A percentile compares a stretch with the other conserved stretches of the same genome.
Evolutionary conservation across 345 rosid genomes (phyloP).

Genomic region (Citrus unshiu): DNA sequence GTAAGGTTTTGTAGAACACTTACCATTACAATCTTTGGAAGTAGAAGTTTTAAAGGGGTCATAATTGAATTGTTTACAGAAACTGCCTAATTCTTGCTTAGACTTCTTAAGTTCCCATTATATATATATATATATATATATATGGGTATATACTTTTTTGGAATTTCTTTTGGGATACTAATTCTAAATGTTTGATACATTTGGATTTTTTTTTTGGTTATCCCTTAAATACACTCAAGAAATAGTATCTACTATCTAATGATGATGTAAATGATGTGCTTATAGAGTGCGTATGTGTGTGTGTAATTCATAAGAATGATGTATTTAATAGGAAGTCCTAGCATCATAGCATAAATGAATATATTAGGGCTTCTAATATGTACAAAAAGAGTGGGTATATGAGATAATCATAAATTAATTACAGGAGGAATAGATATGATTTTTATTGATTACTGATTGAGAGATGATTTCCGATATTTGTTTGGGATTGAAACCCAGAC

Average conservation of each 20-base stretch:
- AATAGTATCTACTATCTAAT: background rate
- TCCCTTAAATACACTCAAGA: background rate
- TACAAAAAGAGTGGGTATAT: background rate
- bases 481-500: background rate
- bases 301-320: background rate
- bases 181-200: background rate
- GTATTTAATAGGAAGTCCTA: background rate
- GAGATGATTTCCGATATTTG: background rate
- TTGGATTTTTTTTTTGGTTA: background rate
- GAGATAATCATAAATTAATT: background rate
- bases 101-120: too few relatives aligned
- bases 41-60: too few relatives aligned
- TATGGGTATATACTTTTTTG: too few relatives aligned
- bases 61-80: too few relatives aligned
- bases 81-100: too few relatives aligned
- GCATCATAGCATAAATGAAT: background rate
- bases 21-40: too few relatives aligned
- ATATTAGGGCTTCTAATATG: background rate
- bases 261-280: background rate
- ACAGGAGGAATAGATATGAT: background rate
- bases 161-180: background rate
- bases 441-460: background rate
- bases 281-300: too few relatives aligned
- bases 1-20: too few relatives aligned
- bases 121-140: too few relatives aligned